These are phyloP conservation scores for Colletotrichum somersetense DNA, from an alignment of 2,329 filamentous ascomycete genomes.

Conservation along the genomic window DNA sequence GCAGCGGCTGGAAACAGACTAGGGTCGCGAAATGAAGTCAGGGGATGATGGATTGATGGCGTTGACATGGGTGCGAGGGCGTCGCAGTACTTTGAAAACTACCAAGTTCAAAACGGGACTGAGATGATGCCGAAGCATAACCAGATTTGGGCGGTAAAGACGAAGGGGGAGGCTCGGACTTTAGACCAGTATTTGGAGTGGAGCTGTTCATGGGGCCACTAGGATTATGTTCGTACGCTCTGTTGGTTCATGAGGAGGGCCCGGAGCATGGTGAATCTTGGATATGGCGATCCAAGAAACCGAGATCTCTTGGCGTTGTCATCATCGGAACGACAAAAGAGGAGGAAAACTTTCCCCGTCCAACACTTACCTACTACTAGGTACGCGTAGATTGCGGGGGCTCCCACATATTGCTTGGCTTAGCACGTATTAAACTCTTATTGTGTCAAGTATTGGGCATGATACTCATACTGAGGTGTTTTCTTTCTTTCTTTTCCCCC, in stretches of 20 bases:
- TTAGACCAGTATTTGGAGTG: background rate
- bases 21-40: conserved; percentile 31
- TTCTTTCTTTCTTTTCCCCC: too few species aligned
- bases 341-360: too few species aligned
- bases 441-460: too few species aligned
- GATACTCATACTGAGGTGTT: too few species aligned
- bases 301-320: background rate
- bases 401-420: too few species aligned
- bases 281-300: background rate
- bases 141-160: background rate
- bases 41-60: conserved; percentile 21
- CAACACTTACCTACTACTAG: too few species aligned
- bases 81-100: background rate
- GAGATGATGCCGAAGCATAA: background rate
- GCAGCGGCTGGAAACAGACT: background rate
- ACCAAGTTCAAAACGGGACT: background rate
- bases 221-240: too few species aligned
- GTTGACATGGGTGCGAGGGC: conserved; percentile 2
- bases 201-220: background rate
- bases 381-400: too few species aligned
- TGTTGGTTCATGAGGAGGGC: background rate
- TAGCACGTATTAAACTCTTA: too few species aligned
- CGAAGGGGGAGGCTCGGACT: background rate
- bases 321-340: too few species aligned
- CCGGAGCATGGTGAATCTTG: background rate